phyloP scores from a whole-genome alignment of 192 early-diverging fungal genomes.

The Backusella psychrophila region DNA sequence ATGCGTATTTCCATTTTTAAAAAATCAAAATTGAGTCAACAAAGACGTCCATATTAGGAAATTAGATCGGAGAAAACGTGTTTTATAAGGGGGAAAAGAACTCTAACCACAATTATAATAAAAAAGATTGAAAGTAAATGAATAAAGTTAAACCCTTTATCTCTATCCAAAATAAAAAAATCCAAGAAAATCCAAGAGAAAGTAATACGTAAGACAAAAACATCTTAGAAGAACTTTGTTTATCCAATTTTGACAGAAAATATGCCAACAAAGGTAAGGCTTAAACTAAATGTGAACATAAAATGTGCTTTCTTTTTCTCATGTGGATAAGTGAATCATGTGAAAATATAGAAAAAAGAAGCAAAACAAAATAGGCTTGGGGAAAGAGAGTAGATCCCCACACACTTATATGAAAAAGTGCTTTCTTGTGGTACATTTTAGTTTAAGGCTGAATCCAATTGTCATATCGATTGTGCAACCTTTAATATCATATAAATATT shows the following conservation, averaged over 20 bases:
- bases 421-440: background rate
- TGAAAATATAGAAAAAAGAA: background rate
- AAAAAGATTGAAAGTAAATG: background rate
- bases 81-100: background rate
- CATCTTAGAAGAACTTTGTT: background rate
- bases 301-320: background rate
- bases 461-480: background rate
- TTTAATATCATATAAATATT: background rate
- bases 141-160: background rate
- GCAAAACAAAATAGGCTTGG: background rate
- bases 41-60: background rate
- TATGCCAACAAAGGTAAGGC: too few species aligned
- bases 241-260: too few species aligned
- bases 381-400: background rate
- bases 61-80: background rate
- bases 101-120: background rate
- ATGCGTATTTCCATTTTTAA: background rate
- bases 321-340: background rate
- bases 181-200: background rate
- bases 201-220: background rate
- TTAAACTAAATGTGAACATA: background rate
- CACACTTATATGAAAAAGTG: background rate
- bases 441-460: background rate
- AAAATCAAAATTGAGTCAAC: constrained; percentile 1
- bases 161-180: background rate